Percentiles rank a stretch among this genome's conserved stretches.
Evolutionary conservation across 1,284 basidiomycete genomes (phyloP).

Genomic region (Trichosporon sp.): DNA sequence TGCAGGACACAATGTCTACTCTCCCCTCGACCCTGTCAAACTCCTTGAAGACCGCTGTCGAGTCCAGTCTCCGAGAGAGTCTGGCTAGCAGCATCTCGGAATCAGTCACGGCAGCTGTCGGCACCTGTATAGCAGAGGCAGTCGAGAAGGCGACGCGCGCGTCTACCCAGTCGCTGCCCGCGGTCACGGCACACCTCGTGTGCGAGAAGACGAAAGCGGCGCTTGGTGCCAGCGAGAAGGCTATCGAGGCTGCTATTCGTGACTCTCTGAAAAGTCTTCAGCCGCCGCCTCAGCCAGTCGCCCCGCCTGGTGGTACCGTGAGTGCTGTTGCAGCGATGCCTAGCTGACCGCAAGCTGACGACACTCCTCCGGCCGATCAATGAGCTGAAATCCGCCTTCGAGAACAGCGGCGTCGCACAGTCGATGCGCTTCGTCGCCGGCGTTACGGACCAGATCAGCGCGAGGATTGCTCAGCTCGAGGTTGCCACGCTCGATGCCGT

Average conservation of each 20-base stretch:
- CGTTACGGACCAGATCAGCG: background rate
- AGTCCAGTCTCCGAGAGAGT: background rate
- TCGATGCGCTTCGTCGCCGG: background rate
- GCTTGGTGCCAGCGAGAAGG: constrained; percentile 3
- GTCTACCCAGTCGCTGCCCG: background rate
- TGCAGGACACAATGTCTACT: constrained; percentile 14
- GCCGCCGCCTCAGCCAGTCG: background rate
- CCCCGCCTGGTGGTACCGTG: background rate
- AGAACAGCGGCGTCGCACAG: constrained; percentile 9
- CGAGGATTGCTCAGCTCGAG: background rate
- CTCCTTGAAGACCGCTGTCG: background rate
- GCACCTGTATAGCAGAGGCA: background rate
- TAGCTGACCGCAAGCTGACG: constrained; percentile 3
- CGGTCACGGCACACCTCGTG: background rate
- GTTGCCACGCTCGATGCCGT: background rate
- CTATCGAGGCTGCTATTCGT: background rate
- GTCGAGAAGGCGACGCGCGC: background rate
- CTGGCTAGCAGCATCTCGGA: background rate
- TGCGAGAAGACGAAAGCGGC: constrained; percentile 5
- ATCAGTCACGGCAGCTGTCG: background rate
- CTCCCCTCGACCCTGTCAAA: background rate
- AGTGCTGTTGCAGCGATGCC: background rate
- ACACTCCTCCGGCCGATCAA: constrained; percentile 20
- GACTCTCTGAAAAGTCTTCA: background rate
- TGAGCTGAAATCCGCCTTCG: constrained; percentile 11